These are phyloP conservation scores for Volvariella volvacea DNA, from an alignment of 1,284 basidiomycete species.

Conservation along the genomic window DNA sequence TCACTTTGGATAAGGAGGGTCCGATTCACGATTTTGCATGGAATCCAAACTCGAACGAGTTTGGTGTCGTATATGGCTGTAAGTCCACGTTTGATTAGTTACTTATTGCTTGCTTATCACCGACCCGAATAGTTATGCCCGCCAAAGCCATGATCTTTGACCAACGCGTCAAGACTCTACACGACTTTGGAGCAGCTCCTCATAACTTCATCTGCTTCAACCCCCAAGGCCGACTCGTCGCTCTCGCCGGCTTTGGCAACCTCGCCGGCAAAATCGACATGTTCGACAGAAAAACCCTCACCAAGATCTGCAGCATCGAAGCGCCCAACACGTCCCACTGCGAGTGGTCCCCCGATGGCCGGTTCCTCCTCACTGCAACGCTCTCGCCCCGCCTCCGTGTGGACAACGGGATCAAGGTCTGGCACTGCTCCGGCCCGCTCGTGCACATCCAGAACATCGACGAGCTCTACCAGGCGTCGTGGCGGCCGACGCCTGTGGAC, in stretches of 20 bases:
- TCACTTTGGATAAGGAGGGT: conserved; percentile 93
- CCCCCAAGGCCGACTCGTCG: conserved; percentile 85
- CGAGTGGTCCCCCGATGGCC: conserved; percentile 94
- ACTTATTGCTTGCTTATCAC: conserved; percentile 1
- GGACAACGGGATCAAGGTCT: conserved; percentile 95
- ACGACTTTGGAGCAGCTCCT: conserved; percentile 88
- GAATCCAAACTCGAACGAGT: conserved; percentile 98
- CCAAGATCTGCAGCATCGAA: conserved; percentile 82
- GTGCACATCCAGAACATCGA: conserved; percentile 75
- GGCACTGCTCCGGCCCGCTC: conserved; percentile 87
- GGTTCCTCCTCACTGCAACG: conserved; percentile 90
- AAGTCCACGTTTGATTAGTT: conserved; percentile 24
- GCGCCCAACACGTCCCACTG: conserved; percentile 92
- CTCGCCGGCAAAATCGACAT: conserved; percentile 91
- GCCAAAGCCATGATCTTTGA: conserved; percentile 92
- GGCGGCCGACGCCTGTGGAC: conserved; percentile 73
- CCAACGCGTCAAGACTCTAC: conserved; percentile 80
- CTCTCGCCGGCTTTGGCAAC: conserved; percentile 94
- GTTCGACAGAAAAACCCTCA: conserved; percentile 82
- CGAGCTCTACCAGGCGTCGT: conserved; percentile 85
- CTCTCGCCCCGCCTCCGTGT: conserved; percentile 91
- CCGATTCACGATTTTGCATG: conserved; percentile 96
- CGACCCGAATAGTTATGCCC: conserved; percentile 71
- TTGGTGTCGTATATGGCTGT: conserved; percentile 95
- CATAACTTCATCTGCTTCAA: conserved; percentile 95